Evolutionary conservation across 2,329 filamentous ascomycete genomes (phyloP).

Genomic region (Lomentospora prolificans): DNA sequence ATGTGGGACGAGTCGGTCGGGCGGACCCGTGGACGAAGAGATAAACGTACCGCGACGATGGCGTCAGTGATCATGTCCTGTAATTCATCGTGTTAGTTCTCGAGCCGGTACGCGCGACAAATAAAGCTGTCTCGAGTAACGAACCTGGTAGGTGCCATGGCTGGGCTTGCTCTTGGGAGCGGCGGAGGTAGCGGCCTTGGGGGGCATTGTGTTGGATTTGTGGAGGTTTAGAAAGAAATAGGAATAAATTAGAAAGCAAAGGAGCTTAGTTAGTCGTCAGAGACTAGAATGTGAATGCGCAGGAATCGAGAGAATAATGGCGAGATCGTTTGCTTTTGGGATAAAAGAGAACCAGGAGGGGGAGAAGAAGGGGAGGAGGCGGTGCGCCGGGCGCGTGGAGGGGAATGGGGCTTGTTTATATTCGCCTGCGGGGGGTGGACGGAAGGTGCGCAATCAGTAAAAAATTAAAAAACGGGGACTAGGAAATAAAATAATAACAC

Average conservation of each 20-base stretch:
- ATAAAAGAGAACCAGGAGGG: constrained; percentile 15
- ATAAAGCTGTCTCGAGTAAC: constrained; percentile 20
- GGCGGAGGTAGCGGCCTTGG: constrained; percentile 31
- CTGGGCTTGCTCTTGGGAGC: constrained; percentile 39
- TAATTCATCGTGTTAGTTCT: constrained; percentile 6
- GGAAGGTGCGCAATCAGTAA: constrained; percentile 47
- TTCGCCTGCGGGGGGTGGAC: constrained; percentile 43
- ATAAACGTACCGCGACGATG: constrained; percentile 47
- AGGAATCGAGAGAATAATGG: constrained; percentile 5
- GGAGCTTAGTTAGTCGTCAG: constrained; percentile 8
- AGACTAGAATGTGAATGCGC: constrained; percentile 13
- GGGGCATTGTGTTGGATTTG: constrained; percentile 37
- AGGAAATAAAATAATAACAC: background rate
- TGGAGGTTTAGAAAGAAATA: background rate
- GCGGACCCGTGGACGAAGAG: constrained; percentile 13
- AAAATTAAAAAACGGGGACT: constrained; percentile 7
- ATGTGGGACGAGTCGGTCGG: constrained; percentile 14
- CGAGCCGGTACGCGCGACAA: constrained; percentile 11
- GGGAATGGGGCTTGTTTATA: constrained; percentile 49
- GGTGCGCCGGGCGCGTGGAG: constrained; percentile 37
- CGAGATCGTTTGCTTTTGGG: background rate
- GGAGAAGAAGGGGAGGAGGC: constrained; percentile 19
- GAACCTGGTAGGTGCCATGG: constrained; percentile 51
- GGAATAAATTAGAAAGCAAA: constrained; percentile 12
- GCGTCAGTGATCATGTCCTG: constrained; percentile 56